These are phyloP conservation scores for Cordyceps militaris DNA, from an alignment of 2,329 filamentous ascomycete species.

Conservation along the genomic window DNA sequence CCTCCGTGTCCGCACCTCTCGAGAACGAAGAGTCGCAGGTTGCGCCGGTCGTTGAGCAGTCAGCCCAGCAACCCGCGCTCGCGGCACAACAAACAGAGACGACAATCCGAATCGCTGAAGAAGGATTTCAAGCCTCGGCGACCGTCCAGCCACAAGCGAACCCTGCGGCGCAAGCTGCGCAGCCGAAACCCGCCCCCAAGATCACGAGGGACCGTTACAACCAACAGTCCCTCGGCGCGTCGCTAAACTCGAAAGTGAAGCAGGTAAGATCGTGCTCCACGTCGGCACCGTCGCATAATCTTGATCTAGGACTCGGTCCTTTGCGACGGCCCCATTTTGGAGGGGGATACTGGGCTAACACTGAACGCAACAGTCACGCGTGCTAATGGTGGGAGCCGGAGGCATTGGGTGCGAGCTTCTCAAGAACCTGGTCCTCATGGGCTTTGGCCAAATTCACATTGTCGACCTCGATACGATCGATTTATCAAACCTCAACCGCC, in stretches of 20 bases:
- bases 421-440: constrained; percentile 88
- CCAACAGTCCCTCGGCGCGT: constrained; percentile 58
- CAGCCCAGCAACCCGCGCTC: constrained; percentile 9
- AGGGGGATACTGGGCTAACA: not conserved
- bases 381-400: constrained; percentile 91
- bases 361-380: constrained; percentile 55
- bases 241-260: constrained; percentile 59
- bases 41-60: constrained; percentile 15
- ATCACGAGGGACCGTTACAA: constrained; percentile 48
- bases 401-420: constrained; percentile 96
- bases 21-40: constrained; percentile 11
- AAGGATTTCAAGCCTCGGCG: not conserved
- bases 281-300: not conserved
- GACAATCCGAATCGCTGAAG: not conserved
- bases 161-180: constrained; percentile 15
- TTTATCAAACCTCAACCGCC: constrained; percentile 92
- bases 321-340: not conserved
- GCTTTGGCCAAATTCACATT: constrained; percentile 88
- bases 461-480: constrained; percentile 98
- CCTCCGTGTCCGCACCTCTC: not conserved
- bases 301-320: not conserved
- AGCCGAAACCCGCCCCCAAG: constrained; percentile 20
- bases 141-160: constrained; percentile 12
- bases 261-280: constrained; percentile 44
- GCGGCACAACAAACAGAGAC: not conserved